Conservation (phyloP, 2,329 filamentous ascomycete genomes). For the Pseudogymnoascus sp. region DNA sequence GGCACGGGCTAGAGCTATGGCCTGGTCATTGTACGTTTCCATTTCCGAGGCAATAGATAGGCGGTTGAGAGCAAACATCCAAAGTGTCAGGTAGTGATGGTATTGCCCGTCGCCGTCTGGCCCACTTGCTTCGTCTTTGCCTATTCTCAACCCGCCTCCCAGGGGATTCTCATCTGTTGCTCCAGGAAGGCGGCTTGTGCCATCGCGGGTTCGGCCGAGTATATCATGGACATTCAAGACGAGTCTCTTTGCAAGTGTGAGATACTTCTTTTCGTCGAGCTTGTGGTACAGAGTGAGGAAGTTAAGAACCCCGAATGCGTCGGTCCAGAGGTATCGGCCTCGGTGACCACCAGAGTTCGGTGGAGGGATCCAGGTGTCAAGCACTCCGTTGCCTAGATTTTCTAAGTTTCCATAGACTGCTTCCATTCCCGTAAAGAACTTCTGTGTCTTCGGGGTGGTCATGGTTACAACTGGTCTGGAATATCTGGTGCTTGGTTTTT, state of each 20-base stretch:
- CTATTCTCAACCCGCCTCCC: constrained; percentile 48
- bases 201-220: constrained; percentile 45
- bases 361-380: constrained; percentile 29
- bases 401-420: not conserved
- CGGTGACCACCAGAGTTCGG: constrained; percentile 41
- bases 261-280: constrained; percentile 34
- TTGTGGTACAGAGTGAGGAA: constrained; percentile 46
- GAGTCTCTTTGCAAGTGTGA: constrained; percentile 41
- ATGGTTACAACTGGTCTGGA: not conserved
- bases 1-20: constrained; percentile 42
- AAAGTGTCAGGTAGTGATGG: constrained; percentile 52
- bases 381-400: not conserved
- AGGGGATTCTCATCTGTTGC: constrained; percentile 45
- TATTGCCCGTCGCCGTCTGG: constrained; percentile 51
- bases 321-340: constrained; percentile 54
- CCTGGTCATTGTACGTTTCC: constrained; percentile 40
- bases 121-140: constrained; percentile 42
- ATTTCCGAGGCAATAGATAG: constrained; percentile 41
- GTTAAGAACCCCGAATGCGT: constrained; percentile 52
- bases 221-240: constrained; percentile 43
- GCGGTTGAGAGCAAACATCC: constrained; percentile 55
- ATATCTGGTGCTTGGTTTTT: not conserved
- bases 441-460: not conserved
- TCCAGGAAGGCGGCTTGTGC: constrained; percentile 36
- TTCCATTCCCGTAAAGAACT: not conserved